Conservation (phyloP, 2,329 filamentous ascomycete species). For the Didymella pinodella region DNA sequence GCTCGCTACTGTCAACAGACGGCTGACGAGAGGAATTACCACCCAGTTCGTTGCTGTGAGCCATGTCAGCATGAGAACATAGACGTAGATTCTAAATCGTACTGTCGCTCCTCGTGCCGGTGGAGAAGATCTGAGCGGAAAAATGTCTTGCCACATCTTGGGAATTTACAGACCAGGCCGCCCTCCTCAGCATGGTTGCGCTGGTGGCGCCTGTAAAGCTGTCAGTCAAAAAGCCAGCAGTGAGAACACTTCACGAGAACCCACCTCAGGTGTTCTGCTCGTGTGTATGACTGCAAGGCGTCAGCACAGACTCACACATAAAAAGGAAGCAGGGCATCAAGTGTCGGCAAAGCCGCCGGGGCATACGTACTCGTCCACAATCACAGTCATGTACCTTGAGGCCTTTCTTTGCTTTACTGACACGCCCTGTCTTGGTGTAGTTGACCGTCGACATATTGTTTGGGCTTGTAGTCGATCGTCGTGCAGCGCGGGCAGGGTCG, state of each 20-base stretch:
- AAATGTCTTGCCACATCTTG: constrained; percentile 55
- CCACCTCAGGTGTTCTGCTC: constrained; percentile 58
- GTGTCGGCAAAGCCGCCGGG: not conserved
- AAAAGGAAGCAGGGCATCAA: too few relatives aligned
- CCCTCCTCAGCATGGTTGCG: constrained; percentile 56
- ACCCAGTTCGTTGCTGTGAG: constrained; percentile 38
- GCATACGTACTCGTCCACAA: constrained; percentile 56
- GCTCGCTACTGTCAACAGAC: constrained; percentile 37
- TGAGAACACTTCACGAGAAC: not conserved
- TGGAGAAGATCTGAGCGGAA: constrained; percentile 55
- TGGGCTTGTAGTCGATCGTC: constrained; percentile 44
- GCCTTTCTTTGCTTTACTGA: constrained; percentile 59
- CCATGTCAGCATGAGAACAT: constrained; percentile 21
- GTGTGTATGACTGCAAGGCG: constrained; percentile 55
- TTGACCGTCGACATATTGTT: constrained; percentile 44
- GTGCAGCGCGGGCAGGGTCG: constrained; percentile 41
- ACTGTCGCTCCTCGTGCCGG: constrained; percentile 57
- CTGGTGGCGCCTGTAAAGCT: constrained; percentile 53
- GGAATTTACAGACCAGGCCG: constrained; percentile 51
- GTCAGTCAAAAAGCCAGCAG: not conserved
- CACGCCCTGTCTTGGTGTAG: constrained; percentile 57
- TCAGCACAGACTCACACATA: constrained; percentile 25
- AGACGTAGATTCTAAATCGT: constrained; percentile 24
- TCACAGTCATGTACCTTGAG: constrained; percentile 56
- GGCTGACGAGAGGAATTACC: constrained; percentile 35